phyloP scores from a whole-genome alignment of 371 early-diverging fungal genomes.

The Mortierella sp. region DNA sequence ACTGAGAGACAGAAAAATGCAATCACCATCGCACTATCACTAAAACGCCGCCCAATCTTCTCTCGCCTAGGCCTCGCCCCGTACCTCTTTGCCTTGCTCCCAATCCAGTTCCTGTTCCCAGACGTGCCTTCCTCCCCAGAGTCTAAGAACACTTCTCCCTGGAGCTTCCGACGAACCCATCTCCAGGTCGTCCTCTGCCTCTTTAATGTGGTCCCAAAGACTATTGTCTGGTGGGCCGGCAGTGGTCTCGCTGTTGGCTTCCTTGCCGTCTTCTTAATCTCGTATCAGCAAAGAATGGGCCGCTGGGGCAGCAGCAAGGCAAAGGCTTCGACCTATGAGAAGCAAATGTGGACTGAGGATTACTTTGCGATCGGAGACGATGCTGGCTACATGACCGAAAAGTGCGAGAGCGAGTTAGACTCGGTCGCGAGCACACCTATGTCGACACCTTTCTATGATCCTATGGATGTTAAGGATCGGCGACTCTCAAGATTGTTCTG shows the following conservation, averaged over 20 bases:
- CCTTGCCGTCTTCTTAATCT: slow-evolving; percentile 54
- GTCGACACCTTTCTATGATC: too few species aligned
- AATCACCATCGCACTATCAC: not conserved
- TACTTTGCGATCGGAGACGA: not conserved
- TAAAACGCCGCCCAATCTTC: not conserved
- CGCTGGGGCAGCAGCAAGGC: slow-evolving; percentile 41
- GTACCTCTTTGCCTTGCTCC: slow-evolving; percentile 64
- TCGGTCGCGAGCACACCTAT: not conserved
- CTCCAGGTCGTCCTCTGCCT: slow-evolving; percentile 64
- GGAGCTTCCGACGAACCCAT: slow-evolving; percentile 61
- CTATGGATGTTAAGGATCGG: not conserved
- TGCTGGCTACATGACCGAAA: slow-evolving; percentile 6
- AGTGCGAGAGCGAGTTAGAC: not conserved
- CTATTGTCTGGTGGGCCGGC: slow-evolving; percentile 69
- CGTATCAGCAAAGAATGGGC: slow-evolving; percentile 38
- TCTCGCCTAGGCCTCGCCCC: slow-evolving; percentile 61
- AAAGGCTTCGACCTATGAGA: slow-evolving; percentile 24
- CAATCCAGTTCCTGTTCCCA: slow-evolving; percentile 65
- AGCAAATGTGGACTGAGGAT: slow-evolving; percentile 12
- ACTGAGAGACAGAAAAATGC: not conserved
- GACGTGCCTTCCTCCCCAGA: slow-evolving; percentile 56
- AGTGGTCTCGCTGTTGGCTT: slow-evolving; percentile 63
- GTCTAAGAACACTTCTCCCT: slow-evolving; percentile 35
- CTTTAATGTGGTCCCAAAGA: slow-evolving; percentile 62
- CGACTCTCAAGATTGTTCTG: slow-evolving; percentile 8